Base-by-base conservation (phyloP, 768 basidiomycete genomes). In the Leccinum broughii region DNA sequence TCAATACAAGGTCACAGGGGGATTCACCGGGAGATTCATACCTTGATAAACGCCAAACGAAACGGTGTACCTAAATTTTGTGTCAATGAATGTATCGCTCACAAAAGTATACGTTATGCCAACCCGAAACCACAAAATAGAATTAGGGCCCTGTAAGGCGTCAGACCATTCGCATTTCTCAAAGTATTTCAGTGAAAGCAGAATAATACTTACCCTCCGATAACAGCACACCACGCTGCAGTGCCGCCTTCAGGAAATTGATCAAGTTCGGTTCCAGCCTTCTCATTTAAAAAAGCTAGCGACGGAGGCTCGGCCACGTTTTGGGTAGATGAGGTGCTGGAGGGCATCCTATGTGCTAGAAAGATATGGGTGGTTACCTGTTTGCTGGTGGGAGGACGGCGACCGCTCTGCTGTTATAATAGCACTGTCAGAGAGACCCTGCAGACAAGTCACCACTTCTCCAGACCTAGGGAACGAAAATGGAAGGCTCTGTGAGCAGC, bases 1-100 rank as follows among this genome's bases (percentile, higher is more conserved):
- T 58, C 41, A 61, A 35, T 22, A 35, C 11, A 24, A 1, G 26
- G 17, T 44, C 30, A 41, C 32, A 3, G n/a, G 6, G 3, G 10
- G 22, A 48, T 11, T 49, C 4, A 30, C 6, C 51, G 4, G 4
- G 17, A 14, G 3, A 8, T 15, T 14, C 14, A 13, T 39, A 71
- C 77, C 76, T 73, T 80, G 76, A 57, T 78, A 80, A 26, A 78
- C 76, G 10, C 79, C 78, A 59, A 75, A 80, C 4, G 75, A 69
- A 26, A 70, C 20, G 4, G 67, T 62, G 51, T 77, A 76, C 5
- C 78, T 77, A 10, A 41, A 2, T n/a, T n/a, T 60, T 17, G 24
- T 52, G 24, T 5, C 1, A n/a, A 44, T 62, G 52, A 56, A 48
- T 51, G 15, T 0, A 3, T 22, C 7, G 13, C 35, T 32, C 39